Conservation (phyloP, 345 rosid genomes). For the Noccaea caerulescens region DNA sequence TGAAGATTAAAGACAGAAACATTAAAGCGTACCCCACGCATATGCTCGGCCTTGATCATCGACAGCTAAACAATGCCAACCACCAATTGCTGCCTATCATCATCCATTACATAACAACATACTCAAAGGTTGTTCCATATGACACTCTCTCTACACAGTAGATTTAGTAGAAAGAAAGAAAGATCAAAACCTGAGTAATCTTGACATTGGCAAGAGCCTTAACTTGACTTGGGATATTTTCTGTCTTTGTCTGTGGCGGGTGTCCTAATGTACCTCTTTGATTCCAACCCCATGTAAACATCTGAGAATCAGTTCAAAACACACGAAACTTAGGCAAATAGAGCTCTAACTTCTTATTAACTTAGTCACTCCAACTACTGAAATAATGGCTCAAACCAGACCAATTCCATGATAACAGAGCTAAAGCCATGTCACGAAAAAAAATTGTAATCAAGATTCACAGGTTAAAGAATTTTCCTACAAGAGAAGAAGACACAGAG, state of each 20-base stretch:
- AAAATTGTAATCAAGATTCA: constrained; percentile 14
- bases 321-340: not conserved
- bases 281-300: constrained; percentile 99
- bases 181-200: constrained; percentile 76
- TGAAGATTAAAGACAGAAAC: not conserved
- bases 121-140: constrained; percentile 1
- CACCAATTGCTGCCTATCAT: constrained; percentile 92
- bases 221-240: constrained; percentile 82
- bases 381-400: constrained; percentile 15
- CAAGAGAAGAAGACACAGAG: constrained; percentile 20
- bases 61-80: constrained; percentile 99
- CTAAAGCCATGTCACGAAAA: not conserved
- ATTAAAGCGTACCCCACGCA: constrained; percentile 75
- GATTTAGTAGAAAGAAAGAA: not conserved
- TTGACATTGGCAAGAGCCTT: constrained; percentile 70
- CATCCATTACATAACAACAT: constrained; percentile 32
- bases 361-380: constrained; percentile 12
- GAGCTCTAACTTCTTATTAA: not conserved
- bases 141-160: not conserved
- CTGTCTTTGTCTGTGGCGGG: constrained; percentile 84
- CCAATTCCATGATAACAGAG: constrained; percentile 14
- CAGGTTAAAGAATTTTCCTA: constrained; percentile 7
- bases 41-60: constrained; percentile 95
- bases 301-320: constrained; percentile 45
- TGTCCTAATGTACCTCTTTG: constrained; percentile 99